A percentile compares a stretch with the other conserved stretches of the same genome.
Evolutionary conservation across 306 rosid species (phyloP).

Genomic region (Argentina anserina): DNA sequence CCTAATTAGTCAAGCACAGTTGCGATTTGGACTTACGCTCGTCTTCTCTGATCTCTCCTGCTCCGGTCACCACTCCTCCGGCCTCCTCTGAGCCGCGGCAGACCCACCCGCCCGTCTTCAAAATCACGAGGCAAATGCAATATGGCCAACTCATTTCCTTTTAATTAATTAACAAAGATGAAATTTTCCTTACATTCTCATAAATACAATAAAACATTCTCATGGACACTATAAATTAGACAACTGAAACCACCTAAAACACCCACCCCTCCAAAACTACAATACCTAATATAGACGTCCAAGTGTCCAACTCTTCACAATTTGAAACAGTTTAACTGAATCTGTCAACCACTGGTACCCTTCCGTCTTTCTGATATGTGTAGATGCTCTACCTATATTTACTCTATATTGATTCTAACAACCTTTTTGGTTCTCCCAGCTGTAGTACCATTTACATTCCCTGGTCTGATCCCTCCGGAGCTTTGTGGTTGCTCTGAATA

Average conservation of each 20-base stretch:
- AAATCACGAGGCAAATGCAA: no score
- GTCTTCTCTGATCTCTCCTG: no score
- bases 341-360: not conserved
- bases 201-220: not conserved
- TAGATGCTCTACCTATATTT: not conserved
- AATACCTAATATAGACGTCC: not conserved
- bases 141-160: no score
- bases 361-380: not conserved
- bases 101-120: no score
- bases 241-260: not conserved
- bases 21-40: no score
- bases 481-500: slow-evolving; percentile 22
- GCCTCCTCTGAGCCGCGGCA: no score
- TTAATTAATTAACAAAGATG: no score
- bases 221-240: not conserved
- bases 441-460: slow-evolving; percentile 21
- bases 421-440: slow-evolving; percentile 52
- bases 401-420: slow-evolving; percentile 75
- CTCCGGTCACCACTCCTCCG: no score
- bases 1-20: no score
- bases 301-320: not conserved
- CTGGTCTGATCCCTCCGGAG: slow-evolving; percentile 27
- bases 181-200: no score
- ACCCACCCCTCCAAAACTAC: not conserved
- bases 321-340: not conserved